These are phyloP conservation scores for Thelephora terrestris DNA, from an alignment of 1,284 basidiomycete species.

Conservation along the genomic window DNA sequence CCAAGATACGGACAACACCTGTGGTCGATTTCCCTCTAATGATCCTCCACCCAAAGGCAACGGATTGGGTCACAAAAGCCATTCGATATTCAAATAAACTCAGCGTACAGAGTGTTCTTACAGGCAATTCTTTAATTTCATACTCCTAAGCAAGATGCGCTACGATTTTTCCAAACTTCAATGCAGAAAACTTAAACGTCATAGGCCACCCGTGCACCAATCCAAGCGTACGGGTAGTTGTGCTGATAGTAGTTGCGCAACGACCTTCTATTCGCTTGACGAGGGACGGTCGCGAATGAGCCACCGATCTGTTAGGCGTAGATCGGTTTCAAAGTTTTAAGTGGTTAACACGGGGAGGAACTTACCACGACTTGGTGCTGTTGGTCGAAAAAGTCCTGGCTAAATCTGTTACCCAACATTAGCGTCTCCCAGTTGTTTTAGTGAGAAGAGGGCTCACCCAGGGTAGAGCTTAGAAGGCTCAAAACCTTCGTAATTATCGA, in stretches of 20 bases:
- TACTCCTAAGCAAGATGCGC: no score
- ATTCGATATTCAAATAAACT: no score
- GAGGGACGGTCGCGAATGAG: constrained; percentile 82
- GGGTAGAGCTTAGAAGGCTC: constrained; percentile 72
- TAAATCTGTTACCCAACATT: constrained; percentile 5
- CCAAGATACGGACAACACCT: no score
- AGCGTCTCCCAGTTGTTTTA: not conserved
- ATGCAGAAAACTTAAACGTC: no score
- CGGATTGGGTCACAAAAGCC: no score
- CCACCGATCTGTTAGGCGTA: constrained; percentile 66
- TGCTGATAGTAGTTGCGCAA: constrained; percentile 82
- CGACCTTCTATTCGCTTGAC: constrained; percentile 64
- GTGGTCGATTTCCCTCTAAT: no score
- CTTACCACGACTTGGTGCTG: constrained; percentile 77
- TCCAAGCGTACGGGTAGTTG: constrained; percentile 69
- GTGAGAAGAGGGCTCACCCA: constrained; percentile 35
- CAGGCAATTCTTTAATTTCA: no score
- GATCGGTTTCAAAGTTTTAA: constrained; percentile 1
- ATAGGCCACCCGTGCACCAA: constrained; percentile 65
- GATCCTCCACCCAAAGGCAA: no score
- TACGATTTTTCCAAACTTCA: no score
- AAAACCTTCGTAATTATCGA: constrained; percentile 71
- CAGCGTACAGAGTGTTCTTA: no score
- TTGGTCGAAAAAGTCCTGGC: constrained; percentile 82
- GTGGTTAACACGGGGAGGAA: constrained; percentile 12